phyloP scores from a whole-genome alignment of 768 basidiomycete genomes.

The Heimioporus sp. region DNA sequence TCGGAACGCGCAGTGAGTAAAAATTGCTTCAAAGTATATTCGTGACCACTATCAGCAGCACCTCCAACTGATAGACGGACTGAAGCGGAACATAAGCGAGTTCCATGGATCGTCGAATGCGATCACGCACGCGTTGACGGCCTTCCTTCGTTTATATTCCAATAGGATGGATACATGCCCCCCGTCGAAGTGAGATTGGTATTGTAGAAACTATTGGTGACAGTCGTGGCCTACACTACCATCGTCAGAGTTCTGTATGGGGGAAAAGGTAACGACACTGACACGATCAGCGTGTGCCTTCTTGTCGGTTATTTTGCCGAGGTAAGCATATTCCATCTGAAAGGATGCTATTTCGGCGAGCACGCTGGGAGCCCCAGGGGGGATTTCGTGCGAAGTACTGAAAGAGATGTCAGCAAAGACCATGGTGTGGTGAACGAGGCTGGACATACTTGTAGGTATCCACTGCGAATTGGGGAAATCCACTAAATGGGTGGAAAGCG shows the following conservation, averaged over 20 bases:
- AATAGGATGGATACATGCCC: conserved; percentile 64
- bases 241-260: not conserved
- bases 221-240: conserved; percentile 40
- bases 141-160: conserved; percentile 49
- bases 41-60: conserved; percentile 71
- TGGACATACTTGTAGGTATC: conserved; percentile 55
- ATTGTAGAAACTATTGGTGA: conserved; percentile 47
- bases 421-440: too few species aligned
- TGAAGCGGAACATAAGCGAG: conserved; percentile 5
- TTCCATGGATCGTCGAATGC: not conserved
- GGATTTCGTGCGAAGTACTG: conserved; percentile 1
- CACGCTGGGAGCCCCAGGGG: conserved; percentile 28
- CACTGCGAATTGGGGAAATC: conserved; percentile 69
- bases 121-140: conserved; percentile 46
- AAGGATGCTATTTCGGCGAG: conserved; percentile 82
- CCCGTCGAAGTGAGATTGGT: conserved; percentile 46
- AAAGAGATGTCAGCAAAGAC: not conserved
- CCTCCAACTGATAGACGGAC: conserved; percentile 60
- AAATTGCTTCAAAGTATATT: conserved; percentile 75
- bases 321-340: conserved; percentile 83
- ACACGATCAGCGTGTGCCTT: conserved; percentile 58
- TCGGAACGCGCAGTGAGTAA: conserved; percentile 64
- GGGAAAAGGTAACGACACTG: conserved; percentile 14
- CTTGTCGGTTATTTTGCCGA: conserved; percentile 76
- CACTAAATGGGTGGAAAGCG: conserved; percentile 66